Percentiles rank a stretch among this genome's conserved stretches.
phyloP scores from a whole-genome alignment of 805 yeast genomes.

The Starmera dryadoides region DNA sequence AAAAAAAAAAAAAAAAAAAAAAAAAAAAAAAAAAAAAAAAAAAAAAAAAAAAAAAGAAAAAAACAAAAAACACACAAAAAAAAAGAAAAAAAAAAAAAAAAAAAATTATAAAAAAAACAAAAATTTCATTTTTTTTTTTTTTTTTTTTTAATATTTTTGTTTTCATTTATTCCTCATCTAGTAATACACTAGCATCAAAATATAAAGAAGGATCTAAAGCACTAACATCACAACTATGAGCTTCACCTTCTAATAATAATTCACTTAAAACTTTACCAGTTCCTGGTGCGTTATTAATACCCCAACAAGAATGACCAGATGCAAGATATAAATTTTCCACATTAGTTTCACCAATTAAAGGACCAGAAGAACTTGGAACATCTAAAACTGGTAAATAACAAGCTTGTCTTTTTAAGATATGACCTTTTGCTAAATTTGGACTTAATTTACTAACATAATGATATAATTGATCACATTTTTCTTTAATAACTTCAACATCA shows the following conservation, averaged over 20 bases:
- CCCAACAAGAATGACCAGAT: constrained; percentile 98
- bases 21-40: too few relatives aligned
- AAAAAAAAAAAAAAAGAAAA: too few relatives aligned
- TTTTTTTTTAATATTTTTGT: background rate
- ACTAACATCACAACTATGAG: constrained; percentile 67
- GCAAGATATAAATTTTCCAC: constrained; percentile 74
- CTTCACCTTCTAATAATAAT: constrained; percentile 75
- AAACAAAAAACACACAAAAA: background rate
- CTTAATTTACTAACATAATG: constrained; percentile 73
- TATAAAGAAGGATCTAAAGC: constrained; percentile 82
- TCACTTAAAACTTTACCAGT: constrained; percentile 94
- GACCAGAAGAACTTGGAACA: constrained; percentile 89
- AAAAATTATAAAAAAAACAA: background rate
- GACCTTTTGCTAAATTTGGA: constrained; percentile 63
- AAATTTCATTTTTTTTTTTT: background rate
- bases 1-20: too few relatives aligned
- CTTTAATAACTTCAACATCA: constrained; percentile 81
- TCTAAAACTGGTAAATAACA: constrained; percentile 93
- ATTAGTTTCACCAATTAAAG: constrained; percentile 89
- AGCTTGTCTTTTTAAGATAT: constrained; percentile 79
- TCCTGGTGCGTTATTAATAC: constrained; percentile 95
- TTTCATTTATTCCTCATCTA: constrained; percentile 7
- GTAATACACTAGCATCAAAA: constrained; percentile 61
- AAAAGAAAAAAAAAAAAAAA: background rate
- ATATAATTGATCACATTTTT: constrained; percentile 83